Evolutionary conservation across 768 basidiomycete species (phyloP).

Genomic region (Sporobolomyces pararoseus): DNA sequence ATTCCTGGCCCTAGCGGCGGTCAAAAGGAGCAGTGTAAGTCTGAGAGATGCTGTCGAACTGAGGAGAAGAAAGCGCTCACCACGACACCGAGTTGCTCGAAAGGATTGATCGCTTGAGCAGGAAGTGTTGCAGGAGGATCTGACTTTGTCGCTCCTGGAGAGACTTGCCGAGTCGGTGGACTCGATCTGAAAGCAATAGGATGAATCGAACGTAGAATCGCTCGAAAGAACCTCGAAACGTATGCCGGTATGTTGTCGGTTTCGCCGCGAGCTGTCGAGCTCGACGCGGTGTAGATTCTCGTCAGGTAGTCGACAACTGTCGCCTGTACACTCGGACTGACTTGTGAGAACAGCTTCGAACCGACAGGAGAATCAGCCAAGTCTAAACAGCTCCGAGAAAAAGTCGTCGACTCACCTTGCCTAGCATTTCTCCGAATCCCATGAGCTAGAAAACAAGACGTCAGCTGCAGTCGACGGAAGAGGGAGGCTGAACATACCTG

Average conservation of each 20-base stretch:
- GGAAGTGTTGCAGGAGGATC: neutral
- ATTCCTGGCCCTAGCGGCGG: conserved; percentile 2
- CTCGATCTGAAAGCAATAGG: conserved; percentile 1
- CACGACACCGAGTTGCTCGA: conserved; percentile 6
- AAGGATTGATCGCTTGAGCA: neutral
- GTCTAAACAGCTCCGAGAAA: neutral
- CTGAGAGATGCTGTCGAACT: neutral
- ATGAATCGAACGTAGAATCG: conserved; percentile 10
- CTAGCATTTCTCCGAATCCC: conserved; percentile 13
- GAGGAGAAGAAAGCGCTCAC: neutral
- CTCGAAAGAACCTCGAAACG: conserved; percentile 27
- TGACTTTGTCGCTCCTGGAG: neutral
- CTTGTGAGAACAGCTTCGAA: conserved; percentile 4
- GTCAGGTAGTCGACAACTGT: neutral
- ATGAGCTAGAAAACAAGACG: neutral
- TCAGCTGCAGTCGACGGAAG: neutral
- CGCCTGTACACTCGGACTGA: neutral
- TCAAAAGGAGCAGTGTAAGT: neutral
- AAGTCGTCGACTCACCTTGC: conserved; percentile 2
- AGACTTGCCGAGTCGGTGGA: neutral
- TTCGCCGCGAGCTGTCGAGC: neutral
- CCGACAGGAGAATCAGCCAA: too few relatives aligned
- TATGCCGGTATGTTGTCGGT: conserved; percentile 11
- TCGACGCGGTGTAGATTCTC: conserved; percentile 16
- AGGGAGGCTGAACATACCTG: neutral